phyloP scores from a whole-genome alignment of 1,284 basidiomycete species.

The Fomitiporia mediterranea region DNA sequence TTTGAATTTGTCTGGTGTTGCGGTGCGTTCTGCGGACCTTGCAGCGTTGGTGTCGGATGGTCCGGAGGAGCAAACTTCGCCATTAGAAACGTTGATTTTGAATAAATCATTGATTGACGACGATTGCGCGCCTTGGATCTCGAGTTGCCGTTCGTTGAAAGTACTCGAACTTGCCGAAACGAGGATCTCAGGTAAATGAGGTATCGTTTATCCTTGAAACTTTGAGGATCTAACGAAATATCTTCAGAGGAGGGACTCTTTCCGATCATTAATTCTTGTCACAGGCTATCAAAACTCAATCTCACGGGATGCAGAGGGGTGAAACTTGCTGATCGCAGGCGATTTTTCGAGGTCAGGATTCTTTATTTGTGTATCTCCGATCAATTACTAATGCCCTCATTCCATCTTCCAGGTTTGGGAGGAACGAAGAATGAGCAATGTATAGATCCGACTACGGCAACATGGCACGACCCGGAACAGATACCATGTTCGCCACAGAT shows the following conservation, averaged over 20 bases:
- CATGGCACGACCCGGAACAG: no score
- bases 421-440: slow-evolving; percentile 1
- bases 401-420: slow-evolving; percentile 12
- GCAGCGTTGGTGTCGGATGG: slow-evolving; percentile 40
- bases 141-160: slow-evolving; percentile 44
- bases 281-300: slow-evolving; percentile 47
- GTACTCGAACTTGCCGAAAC: slow-evolving; percentile 53
- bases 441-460: no score
- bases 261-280: slow-evolving; percentile 53
- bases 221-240: not conserved
- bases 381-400: not conserved
- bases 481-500: no score
- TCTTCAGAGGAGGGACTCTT: slow-evolving; percentile 50
- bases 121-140: slow-evolving; percentile 46
- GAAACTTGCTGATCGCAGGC: slow-evolving; percentile 49
- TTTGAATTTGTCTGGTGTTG: slow-evolving; percentile 54
- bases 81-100: slow-evolving; percentile 46
- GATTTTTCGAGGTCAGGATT: slow-evolving; percentile 58
- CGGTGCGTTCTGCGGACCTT: slow-evolving; percentile 50
- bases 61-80: slow-evolving; percentile 30
- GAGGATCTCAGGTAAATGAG: slow-evolving; percentile 48
- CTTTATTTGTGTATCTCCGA: not conserved
- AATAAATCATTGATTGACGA: slow-evolving; percentile 62
- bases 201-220: not conserved
- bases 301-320: slow-evolving; percentile 65